These are phyloP conservation scores for Phylloporus arenicola DNA, from an alignment of 768 basidiomycete genomes.

Conservation along the genomic window DNA sequence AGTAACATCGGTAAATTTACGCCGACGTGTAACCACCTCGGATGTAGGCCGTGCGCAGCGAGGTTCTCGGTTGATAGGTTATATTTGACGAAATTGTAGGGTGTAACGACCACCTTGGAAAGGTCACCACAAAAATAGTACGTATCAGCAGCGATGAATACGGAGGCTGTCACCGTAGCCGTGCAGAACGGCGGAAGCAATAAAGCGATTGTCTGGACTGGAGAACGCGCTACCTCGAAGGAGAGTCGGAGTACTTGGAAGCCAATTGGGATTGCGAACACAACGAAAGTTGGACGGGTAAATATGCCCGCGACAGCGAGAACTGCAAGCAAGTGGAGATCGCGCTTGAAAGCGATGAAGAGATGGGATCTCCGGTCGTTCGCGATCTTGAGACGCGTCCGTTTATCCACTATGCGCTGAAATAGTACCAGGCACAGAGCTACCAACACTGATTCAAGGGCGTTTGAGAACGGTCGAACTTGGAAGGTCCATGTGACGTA, in stretches of 20 bases:
- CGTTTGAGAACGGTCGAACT: slow-evolving; percentile 37
- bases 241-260: slow-evolving; percentile 20
- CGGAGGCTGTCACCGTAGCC: slow-evolving; percentile 9
- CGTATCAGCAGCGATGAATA: slow-evolving; percentile 27
- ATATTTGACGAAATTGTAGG: slow-evolving; percentile 36
- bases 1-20: slow-evolving; percentile 38
- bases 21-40: slow-evolving; percentile 35
- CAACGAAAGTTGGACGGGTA: slow-evolving; percentile 34
- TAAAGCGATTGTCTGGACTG: background rate
- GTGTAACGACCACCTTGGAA: slow-evolving; percentile 25
- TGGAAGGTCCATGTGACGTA: slow-evolving; percentile 35
- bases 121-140: slow-evolving; percentile 29
- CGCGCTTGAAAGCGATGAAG: slow-evolving; percentile 2
- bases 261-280: slow-evolving; percentile 30
- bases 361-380: background rate
- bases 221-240: slow-evolving; percentile 9
- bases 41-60: slow-evolving; percentile 37
- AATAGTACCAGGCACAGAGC: slow-evolving; percentile 27
- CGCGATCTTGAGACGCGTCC: background rate
- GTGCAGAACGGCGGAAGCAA: slow-evolving; percentile 22
- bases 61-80: slow-evolving; percentile 35
- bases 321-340: slow-evolving; percentile 24
- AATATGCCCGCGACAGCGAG: slow-evolving; percentile 29
- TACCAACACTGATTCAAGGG: slow-evolving; percentile 31
- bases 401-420: slow-evolving; percentile 11